Evolutionary conservation across 768 basidiomycete species (phyloP).

Genomic region (Cystobasidium tubakii): DNA sequence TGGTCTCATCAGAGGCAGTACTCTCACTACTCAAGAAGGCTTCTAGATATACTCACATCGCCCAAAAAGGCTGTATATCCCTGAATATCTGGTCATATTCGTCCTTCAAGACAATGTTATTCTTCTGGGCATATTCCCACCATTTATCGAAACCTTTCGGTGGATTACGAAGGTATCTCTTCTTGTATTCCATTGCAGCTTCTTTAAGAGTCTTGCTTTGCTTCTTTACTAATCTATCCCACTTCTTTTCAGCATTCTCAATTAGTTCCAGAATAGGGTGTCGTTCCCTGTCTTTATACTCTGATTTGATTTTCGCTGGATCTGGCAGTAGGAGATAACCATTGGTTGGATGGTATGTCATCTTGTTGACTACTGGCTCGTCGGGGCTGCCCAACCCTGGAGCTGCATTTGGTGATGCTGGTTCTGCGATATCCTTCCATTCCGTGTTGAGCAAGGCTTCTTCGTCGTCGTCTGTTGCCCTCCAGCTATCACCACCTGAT

Average conservation of each 20-base stretch:
- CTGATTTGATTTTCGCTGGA: conserved; percentile 3
- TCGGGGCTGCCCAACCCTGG: conserved; percentile 31
- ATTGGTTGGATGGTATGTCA: conserved; percentile 39
- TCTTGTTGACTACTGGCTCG: conserved; percentile 35
- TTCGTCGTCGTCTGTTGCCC: conserved; percentile 38
- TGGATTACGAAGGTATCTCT: conserved; percentile 69
- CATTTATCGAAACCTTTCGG: conserved; percentile 87
- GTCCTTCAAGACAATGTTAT: conserved; percentile 56
- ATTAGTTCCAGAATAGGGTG: conserved; percentile 85
- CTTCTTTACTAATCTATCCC: conserved; percentile 59
- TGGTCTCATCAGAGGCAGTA: no score
- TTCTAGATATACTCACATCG: conserved; percentile 40
- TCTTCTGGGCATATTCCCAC: conserved; percentile 56
- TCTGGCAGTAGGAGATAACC: conserved; percentile 43
- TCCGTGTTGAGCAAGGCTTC: conserved; percentile 37
- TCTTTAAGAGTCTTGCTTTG: conserved; percentile 75
- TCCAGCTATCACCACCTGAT: conserved; percentile 3
- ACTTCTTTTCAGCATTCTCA: conserved; percentile 71
- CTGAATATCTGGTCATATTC: conserved; percentile 57
- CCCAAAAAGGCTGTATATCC: conserved; percentile 49
- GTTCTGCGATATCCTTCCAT: conserved; percentile 30
- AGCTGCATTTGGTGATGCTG: conserved; percentile 9
- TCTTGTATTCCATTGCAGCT: conserved; percentile 75
- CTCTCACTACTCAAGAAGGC: neutral
- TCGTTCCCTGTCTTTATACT: neutral